Evolutionary conservation across 140 eudicot genomes (phyloP).

Genomic region (Oenanthe javanica): DNA sequence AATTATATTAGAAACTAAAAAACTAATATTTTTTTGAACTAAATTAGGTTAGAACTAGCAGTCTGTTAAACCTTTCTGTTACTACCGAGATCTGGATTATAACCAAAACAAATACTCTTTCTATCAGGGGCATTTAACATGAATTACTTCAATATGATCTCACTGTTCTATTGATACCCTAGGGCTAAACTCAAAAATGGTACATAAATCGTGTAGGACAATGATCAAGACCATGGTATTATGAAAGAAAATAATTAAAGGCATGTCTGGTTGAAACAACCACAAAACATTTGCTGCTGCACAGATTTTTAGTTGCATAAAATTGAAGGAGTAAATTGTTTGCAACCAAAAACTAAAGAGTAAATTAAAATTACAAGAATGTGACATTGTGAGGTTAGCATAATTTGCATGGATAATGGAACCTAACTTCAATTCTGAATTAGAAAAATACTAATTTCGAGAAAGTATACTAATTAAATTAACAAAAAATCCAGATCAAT

Average conservation of each 20-base stretch:
- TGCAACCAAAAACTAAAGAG: neutral
- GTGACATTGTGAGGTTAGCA: neutral
- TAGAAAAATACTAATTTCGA: neutral
- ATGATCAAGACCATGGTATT: neutral
- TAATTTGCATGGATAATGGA: neutral
- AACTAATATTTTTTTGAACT: neutral
- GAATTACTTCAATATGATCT: neutral
- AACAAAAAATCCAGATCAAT: neutral
- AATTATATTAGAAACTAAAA: constrained; percentile 18
- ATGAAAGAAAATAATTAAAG: neutral
- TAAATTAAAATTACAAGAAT: neutral
- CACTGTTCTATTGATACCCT: neutral
- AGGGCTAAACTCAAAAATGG: neutral
- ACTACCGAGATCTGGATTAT: neutral
- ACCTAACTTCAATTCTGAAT: neutral
- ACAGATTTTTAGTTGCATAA: neutral
- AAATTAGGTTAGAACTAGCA: neutral
- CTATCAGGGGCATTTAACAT: constrained; percentile 1
- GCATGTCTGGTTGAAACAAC: neutral
- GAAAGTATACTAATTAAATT: neutral
- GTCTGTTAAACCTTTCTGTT: neutral
- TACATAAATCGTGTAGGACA: neutral
- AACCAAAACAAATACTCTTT: constrained; percentile 27
- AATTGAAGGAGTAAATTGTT: neutral
- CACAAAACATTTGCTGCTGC: neutral